Base-by-base conservation (phyloP, 257 asterid genomes). In the Solanum chaucha region DNA sequence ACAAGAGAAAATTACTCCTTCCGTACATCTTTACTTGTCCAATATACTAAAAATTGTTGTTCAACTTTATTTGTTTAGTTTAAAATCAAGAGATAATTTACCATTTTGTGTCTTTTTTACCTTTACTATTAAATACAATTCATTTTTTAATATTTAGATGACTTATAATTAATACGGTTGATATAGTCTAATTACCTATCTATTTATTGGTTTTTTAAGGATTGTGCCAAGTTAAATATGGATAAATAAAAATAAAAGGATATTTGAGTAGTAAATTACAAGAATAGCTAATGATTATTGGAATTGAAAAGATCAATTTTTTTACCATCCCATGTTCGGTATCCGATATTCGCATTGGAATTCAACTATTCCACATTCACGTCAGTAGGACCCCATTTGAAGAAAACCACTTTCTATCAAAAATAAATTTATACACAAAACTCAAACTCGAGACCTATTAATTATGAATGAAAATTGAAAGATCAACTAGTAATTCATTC, bases 381-480 rank as follows among this genome's bases (percentile, higher is more conserved):
- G 9, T 51, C 10, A 3, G 4, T 51, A 17, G 3, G 4, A 51
- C 6, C 1, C n/a, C 61, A 51, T 51, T 51, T 0, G 10, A 51
- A 51, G n/a, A 51, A 51, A 51, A 51, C 3, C n/a, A 51, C 10
- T 17, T 51, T 51, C 10, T 17, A 51, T 19, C 4, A 6, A 17
- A 51, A 0, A 15, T 0, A 5, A 0, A 2, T 0, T 17, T 6
- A 17, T 51, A 17, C 61, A 48, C 3, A 0, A 17, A 51, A 17
- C 1, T 51, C 61, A 6, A 51, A 51, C 3, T 51, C 3, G 0
- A 15, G 0, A 51, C 1, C 9, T 15, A 51, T 15, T 51, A 51
- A 15, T 51, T 48, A 41, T 77, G 13, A 40, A 77, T n/a, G 22
- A 75, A 28, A 28, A 28, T 28, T 28, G 30, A 28, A 28, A 28